phyloP scores from a whole-genome alignment of 169 alveolate genomes.

The Eimeria brunetti region DNA sequence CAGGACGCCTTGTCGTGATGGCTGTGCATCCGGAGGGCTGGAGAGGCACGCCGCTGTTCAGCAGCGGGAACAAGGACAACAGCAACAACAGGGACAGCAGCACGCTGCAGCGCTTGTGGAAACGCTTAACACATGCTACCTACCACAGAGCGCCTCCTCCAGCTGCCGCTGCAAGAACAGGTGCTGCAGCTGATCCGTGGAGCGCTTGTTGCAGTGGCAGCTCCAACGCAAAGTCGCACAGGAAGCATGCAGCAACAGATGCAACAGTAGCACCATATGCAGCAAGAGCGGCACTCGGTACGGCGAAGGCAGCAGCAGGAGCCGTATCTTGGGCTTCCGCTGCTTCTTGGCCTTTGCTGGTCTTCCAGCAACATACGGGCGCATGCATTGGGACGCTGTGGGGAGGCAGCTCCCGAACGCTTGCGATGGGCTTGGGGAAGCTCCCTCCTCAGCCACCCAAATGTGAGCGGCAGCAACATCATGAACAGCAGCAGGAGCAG shows the following conservation, averaged over 20 bases:
- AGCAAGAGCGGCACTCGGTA: neutral
- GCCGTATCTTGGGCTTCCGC: neutral
- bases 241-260: neutral
- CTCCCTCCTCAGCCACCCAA: neutral
- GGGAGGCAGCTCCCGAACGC: slow-evolving; percentile 44
- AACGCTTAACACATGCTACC: neutral
- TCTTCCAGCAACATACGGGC: slow-evolving; percentile 39
- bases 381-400: slow-evolving; percentile 24
- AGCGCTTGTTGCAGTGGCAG: neutral
- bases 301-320: slow-evolving; percentile 22
- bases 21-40: slow-evolving; percentile 57
- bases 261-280: neutral
- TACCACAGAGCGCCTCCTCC: slow-evolving; percentile 13
- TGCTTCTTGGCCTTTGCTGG: slow-evolving; percentile 39
- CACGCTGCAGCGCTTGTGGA: neutral
- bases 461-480: neutral
- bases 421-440: slow-evolving; percentile 42
- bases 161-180: neutral
- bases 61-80: neutral
- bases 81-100: neutral
- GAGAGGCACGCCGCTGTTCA: neutral
- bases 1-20: slow-evolving; percentile 37
- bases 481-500: neutral
- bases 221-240: neutral
- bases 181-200: neutral